Percentiles rank a stretch among this genome's conserved stretches.
Evolutionary conservation across 2,329 filamentous ascomycete genomes (phyloP).

Genomic region (Sclerotinia borealis): DNA sequence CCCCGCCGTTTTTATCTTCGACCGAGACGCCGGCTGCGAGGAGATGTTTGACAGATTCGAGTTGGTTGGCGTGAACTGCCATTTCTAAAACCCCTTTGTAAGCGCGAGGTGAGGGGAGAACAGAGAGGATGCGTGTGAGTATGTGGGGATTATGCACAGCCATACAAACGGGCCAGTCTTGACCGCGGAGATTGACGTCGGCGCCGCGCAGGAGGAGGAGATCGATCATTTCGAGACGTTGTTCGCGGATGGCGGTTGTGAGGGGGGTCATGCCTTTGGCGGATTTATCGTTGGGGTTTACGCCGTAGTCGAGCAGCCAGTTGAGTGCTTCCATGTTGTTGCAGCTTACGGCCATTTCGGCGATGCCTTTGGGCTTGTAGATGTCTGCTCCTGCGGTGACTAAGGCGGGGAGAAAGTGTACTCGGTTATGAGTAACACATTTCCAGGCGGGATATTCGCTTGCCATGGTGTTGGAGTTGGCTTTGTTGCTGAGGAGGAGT

Average conservation of each 20-base stretch:
- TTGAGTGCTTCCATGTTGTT: conserved; percentile 56
- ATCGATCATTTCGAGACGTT: conserved; percentile 53
- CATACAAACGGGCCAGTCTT: conserved; percentile 68
- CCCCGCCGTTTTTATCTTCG: conserved; percentile 66
- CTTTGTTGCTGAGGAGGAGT: conserved; percentile 48
- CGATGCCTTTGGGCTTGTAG: conserved; percentile 54
- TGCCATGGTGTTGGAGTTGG: conserved; percentile 48
- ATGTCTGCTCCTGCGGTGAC: conserved; percentile 56
- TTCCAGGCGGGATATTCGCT: conserved; percentile 63
- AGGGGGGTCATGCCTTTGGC: conserved; percentile 54
- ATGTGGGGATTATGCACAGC: conserved; percentile 56
- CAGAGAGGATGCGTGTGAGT: conserved; percentile 51
- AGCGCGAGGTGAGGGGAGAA: conserved; percentile 51
- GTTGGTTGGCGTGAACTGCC: conserved; percentile 59
- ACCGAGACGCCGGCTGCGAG: conserved; percentile 45
- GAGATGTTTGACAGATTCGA: conserved; percentile 57
- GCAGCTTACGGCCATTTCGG: conserved; percentile 56
- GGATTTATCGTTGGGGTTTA: conserved; percentile 54
- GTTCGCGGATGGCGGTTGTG: conserved; percentile 59
- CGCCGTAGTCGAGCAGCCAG: conserved; percentile 54
- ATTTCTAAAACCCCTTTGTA: conserved; percentile 64
- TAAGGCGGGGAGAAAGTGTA: conserved; percentile 54
- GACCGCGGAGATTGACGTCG: conserved; percentile 55
- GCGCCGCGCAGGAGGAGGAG: conserved; percentile 52
- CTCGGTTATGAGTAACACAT: conserved; percentile 59